Base-by-base conservation (phyloP, 1,284 basidiomycete genomes). In the Ceratobasidium papillatum region DNA sequence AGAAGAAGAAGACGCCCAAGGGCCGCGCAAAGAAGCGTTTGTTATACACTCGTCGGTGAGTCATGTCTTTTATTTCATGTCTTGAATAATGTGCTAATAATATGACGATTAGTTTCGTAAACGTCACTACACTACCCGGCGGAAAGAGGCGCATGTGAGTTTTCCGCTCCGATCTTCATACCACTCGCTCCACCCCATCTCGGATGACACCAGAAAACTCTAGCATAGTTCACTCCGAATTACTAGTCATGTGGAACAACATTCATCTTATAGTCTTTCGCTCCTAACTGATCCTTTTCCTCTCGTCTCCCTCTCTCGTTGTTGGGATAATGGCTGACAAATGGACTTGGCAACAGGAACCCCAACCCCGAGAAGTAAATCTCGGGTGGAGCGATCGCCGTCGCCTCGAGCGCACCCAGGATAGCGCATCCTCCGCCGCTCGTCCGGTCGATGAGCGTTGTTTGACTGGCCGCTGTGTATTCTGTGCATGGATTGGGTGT, bases 121-220 rank as follows among this genome's bases (percentile, higher is more conserved):
- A 98, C 85, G 95, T 96, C 78, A 95, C 94, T 77, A 89, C 91
- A 77, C 88, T 93, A 77, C 93, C 94, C 77, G 93, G 93, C 80
- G 96, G 95, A 85, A 98, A 98, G 89, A 90, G 96, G 85, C 91
- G 90, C 86, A 97, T 98, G 96, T 96, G 84, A 89, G 95, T 94
- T 34, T 75, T n/a, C 75, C 17, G 19, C 61, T 77, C 74, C 36
- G 8, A 56, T 43, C 34, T 27, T 11, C 38, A 73, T 17, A 32
- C 25, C 9, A 19, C 61, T 30, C 25, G 43, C 56, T 51, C 41
- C 54, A 32, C 51, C 38, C 52, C 52, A n/a, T n/a, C n/a, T 76
- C 77, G 77, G 82, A 94, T 94, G 92, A 94, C 81, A 87, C 80
- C 79, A 82, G 82, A 82, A n/a, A 82, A 83, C 86, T 83, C 86